Base-by-base conservation (phyloP, 805 yeast species). In the Ogataea saltuana region DNA sequence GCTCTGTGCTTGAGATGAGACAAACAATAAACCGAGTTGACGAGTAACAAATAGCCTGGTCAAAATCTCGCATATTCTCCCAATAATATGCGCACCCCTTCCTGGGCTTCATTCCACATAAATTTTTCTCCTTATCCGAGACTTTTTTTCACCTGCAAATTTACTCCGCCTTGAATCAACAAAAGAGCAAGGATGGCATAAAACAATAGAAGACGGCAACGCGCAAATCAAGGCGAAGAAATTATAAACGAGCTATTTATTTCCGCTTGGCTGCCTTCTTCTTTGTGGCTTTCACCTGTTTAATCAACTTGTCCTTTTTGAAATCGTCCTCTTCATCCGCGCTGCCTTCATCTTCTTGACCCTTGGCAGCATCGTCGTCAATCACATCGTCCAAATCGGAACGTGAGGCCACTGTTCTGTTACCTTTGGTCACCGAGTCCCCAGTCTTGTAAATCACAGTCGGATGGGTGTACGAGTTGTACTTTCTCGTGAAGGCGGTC, bases 401-500 rank as follows among this genome's bases (percentile, higher is more conserved):
- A 35, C 56, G 56, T 17, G 60, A 50, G 10, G 50, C 57, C 15
- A 43, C 46, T 19, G 50, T 50, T 13, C 41, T 56, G 16, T 64
- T 56, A 4, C 66, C 63, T 43, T 64, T 68, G 3, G 72, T 68
- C 5, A 82, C 76, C 7, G 83, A 74, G 34, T 75, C 74, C 11
- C 89, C 91, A 0, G 89, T 80, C 59, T 77, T 79, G 71, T 82
- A 82, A 52, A 86, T 88, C 2, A 95, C 88, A 1, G 84, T 80
- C 2, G 98, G 98, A 66, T 93, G 99, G 7, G 79, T 68, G 44
- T 62, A 66, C 8, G 78, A 62, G 60, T 93, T 93, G 64, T 93
- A 93, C 50, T 75, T 80, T 52, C 96, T 74, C 0, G 99, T 93
- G 64, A 93, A 88, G 6, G 87, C 85, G 5, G 91, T 70, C 61